Conservation (phyloP, 768 basidiomycete genomes). For the Podaxis sp. region DNA sequence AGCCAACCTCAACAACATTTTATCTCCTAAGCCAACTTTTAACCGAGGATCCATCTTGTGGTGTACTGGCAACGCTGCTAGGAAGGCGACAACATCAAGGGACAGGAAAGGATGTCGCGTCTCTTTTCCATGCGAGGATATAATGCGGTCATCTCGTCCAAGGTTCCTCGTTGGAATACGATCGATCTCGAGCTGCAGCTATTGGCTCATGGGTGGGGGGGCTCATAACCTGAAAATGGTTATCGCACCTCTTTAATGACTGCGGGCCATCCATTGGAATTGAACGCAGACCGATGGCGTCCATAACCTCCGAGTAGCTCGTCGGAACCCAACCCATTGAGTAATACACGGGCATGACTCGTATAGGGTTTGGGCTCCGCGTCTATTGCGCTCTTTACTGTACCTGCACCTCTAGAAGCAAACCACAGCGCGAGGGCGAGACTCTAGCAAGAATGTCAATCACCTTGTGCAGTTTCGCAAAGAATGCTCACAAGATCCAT, state of each 20-base stretch:
- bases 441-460: constrained; percentile 51
- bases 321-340: constrained; percentile 94
- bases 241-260: constrained; percentile 74
- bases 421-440: constrained; percentile 92
- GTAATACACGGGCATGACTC: constrained; percentile 76
- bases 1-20: constrained; percentile 76
- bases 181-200: constrained; percentile 90
- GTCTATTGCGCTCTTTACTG: constrained; percentile 39
- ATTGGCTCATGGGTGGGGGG: constrained; percentile 7
- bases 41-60: constrained; percentile 78
- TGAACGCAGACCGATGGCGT: constrained; percentile 79
- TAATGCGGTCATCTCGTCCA: constrained; percentile 91
- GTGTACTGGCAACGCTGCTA: constrained; percentile 79
- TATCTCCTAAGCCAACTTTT: constrained; percentile 83
- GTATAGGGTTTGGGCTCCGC: constrained; percentile 51
- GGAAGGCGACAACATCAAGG: constrained; percentile 71
- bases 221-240: constrained; percentile 1
- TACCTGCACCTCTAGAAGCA: constrained; percentile 79
- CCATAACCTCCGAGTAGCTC: constrained; percentile 95
- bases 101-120: constrained; percentile 90
- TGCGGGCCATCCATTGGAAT: constrained; percentile 65
- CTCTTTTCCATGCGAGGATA: constrained; percentile 91
- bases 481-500: constrained; percentile 78
- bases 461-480: not conserved
- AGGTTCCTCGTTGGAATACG: constrained; percentile 88